Percentiles rank a stretch among this genome's conserved stretches.
phyloP scores from a whole-genome alignment of 139 green algal genomes.

The Chlamydomonas sp. region DNA sequence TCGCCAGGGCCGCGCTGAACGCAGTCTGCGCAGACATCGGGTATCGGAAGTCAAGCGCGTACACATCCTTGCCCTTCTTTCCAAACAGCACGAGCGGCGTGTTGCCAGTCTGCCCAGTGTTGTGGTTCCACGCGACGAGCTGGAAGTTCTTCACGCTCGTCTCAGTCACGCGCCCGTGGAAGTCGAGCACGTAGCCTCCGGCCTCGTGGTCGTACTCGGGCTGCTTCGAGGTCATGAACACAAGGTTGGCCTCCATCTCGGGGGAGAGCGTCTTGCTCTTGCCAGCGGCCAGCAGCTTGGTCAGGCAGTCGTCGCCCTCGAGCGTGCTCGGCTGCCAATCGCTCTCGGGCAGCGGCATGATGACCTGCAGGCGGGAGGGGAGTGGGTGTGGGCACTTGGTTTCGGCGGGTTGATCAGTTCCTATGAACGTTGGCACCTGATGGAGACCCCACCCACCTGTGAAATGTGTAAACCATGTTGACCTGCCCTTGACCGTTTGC shows the following conservation, averaged over 20 bases:
- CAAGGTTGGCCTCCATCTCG: constrained; percentile 32
- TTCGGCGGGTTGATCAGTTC: too few species aligned
- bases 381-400: too few species aligned
- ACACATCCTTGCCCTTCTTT: constrained; percentile 68
- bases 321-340: constrained; percentile 12
- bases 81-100: constrained; percentile 68
- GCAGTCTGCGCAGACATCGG: constrained; percentile 68
- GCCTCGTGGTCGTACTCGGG: constrained; percentile 32
- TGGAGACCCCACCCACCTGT: too few species aligned
- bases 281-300: constrained; percentile 29
- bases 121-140: constrained; percentile 65
- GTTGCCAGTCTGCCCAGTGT: constrained; percentile 45
- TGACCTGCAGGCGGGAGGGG: constrained; percentile 4
- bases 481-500: too few species aligned
- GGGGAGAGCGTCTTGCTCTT: constrained; percentile 27
- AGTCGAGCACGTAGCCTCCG: constrained; percentile 86
- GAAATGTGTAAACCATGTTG: too few species aligned
- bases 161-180: constrained; percentile 83
- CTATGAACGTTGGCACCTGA: too few species aligned
- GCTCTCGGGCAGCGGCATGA: constrained; percentile 20
- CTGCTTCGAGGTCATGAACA: constrained; percentile 35
- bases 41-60: constrained; percentile 86
- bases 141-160: constrained; percentile 95
- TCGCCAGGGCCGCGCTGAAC: constrained; percentile 55
- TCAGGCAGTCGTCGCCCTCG: constrained; percentile 24